phyloP scores from a whole-genome alignment of 495 filamentous ascomycete species.

The Entonaema liquescens region DNA sequence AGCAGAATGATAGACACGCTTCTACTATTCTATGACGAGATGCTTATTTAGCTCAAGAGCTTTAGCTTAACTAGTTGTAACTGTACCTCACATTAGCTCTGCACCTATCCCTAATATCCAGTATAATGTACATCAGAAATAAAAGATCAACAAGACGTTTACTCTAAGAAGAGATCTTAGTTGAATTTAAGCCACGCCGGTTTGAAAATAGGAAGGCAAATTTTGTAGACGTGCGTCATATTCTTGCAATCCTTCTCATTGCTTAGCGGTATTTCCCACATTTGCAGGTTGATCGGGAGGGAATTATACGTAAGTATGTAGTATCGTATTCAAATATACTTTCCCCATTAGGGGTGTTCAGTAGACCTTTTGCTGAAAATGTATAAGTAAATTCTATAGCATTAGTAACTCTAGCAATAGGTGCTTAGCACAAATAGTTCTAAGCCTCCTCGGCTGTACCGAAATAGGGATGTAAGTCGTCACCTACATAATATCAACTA shows the following conservation, averaged over 20 bases:
- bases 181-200: not conserved
- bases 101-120: not conserved
- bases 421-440: not conserved
- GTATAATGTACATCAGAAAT: not conserved
- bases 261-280: not conserved
- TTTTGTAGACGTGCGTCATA: not conserved
- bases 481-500: not conserved
- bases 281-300: not conserved
- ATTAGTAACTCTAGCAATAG: not conserved
- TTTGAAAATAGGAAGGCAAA: not conserved
- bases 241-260: not conserved
- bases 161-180: not conserved
- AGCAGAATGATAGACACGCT: not conserved
- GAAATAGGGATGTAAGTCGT: constrained; percentile 9
- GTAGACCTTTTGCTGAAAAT: not conserved
- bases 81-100: not conserved
- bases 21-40: not conserved
- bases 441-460: not conserved
- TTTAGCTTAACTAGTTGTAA: not conserved
- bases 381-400: not conserved
- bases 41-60: not conserved
- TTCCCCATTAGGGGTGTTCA: not conserved
- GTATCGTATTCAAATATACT: no score
- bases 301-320: not conserved
- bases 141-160: not conserved